Percentiles rank a stretch among this genome's conserved stretches.
These are phyloP conservation scores for Fistulinella prunicolor DNA, from an alignment of 768 basidiomycete genomes.

Conservation along the genomic window DNA sequence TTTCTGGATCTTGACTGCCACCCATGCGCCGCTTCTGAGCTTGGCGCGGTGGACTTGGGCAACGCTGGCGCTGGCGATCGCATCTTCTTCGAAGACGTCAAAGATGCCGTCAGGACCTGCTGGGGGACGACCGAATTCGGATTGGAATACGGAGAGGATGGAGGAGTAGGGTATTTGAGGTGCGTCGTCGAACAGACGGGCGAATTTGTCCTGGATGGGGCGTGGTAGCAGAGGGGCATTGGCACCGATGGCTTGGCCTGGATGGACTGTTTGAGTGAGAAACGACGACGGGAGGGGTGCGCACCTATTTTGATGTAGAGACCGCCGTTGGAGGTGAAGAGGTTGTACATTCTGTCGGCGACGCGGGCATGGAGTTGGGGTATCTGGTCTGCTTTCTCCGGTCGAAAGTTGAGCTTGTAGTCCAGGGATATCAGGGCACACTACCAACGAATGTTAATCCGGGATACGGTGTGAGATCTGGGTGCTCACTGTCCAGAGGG, in stretches of 20 bases:
- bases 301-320: slow-evolving; percentile 81
- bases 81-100: slow-evolving; percentile 68
- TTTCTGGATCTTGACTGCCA: slow-evolving; percentile 94
- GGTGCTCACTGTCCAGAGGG: slow-evolving; percentile 47
- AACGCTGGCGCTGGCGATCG: slow-evolving; percentile 86
- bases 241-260: slow-evolving; percentile 76
- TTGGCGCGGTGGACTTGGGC: slow-evolving; percentile 88
- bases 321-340: slow-evolving; percentile 81
- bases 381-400: slow-evolving; percentile 66
- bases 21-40: slow-evolving; percentile 56
- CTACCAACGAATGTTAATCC: slow-evolving; percentile 37
- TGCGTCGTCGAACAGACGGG: slow-evolving; percentile 83
- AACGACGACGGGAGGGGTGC: slow-evolving; percentile 3
- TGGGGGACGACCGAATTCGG: slow-evolving; percentile 67
- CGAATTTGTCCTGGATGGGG: slow-evolving; percentile 80
- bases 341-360: slow-evolving; percentile 68
- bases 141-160: slow-evolving; percentile 61
- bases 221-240: slow-evolving; percentile 84
- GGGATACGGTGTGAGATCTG: no score
- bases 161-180: slow-evolving; percentile 77
- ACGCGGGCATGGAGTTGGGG: slow-evolving; percentile 83
- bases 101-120: slow-evolving; percentile 72
- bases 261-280: not conserved
- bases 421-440: slow-evolving; percentile 69
- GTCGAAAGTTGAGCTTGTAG: slow-evolving; percentile 87